Evolutionary conservation across 495 filamentous ascomycete species (phyloP).

Genomic region (Podospora bellae-mahoneyi): DNA sequence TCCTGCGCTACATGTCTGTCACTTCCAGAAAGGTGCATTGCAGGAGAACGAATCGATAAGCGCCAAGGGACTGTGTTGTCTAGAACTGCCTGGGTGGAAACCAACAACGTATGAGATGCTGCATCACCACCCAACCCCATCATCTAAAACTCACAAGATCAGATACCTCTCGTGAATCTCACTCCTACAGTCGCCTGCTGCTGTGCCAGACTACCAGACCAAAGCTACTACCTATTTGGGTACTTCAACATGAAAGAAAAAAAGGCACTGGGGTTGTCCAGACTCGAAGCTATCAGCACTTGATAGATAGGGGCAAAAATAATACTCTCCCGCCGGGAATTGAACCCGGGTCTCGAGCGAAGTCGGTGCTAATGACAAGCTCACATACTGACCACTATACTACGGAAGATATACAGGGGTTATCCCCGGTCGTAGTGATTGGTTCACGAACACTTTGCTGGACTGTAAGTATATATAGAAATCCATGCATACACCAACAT

Average conservation of each 20-base stretch:
- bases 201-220: neutral
- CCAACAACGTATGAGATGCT: neutral
- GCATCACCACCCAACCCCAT: neutral
- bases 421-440: slow-evolving; percentile 25
- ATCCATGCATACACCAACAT: no score
- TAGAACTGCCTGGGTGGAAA: neutral
- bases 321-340: slow-evolving; percentile 33
- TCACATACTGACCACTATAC: slow-evolving; percentile 36
- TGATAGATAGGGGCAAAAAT: slow-evolving; percentile 14
- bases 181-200: neutral
- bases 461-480: neutral
- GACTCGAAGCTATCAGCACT: no score
- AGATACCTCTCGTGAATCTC: neutral
- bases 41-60: neutral
- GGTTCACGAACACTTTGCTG: neutral
- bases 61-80: neutral
- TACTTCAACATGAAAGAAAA: neutral
- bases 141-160: neutral
- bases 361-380: slow-evolving; percentile 24
- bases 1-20: no score
- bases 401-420: slow-evolving; percentile 32
- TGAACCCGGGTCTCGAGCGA: slow-evolving; percentile 34
- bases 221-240: neutral
- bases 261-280: neutral
- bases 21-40: no score